Base-by-base conservation (phyloP, 2,329 filamentous ascomycete genomes). In the Verticillium klebahnii region DNA sequence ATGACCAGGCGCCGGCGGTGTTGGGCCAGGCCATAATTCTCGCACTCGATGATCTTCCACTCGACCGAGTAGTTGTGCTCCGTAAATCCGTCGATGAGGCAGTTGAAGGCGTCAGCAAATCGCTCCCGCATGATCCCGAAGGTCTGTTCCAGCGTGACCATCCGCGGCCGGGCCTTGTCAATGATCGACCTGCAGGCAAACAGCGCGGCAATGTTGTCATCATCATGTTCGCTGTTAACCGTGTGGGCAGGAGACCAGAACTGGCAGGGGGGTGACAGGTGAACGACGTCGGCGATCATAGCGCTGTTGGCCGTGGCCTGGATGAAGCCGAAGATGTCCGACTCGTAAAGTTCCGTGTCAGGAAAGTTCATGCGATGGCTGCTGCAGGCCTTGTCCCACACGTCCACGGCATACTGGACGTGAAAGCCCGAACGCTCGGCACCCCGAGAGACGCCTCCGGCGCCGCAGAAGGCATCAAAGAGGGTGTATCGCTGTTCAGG, bases 101-200 rank as follows among this genome's bases (percentile, higher is more conserved):
- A 74, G 45, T 82, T 78, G 56, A 93, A 88, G 59, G 83, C 87
- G 0, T 77, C 73, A 12, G 75, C 72, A 60, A 88, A 86, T 0
- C 78, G 73, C 0, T 82, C 74, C 25, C 80, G 77, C 0, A 84
- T 72, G 1, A 96, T 81, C 0, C 91, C 91, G 59, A 85, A 87
- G 0, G 92, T 93, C 69, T 96, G 89, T 68, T 96, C 92, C 0
- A 96, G 76, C 0, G 91, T 96, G 1, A 91, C 83, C 0, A 95
- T 70, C 0, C 92, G 81, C 0, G 92, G 91, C 0, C 80, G 82
- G 0, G 82, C 72, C 39, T 82, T 82, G 5, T 81, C 73, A 0
- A 94, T 74, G 0, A 93, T 72, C 3, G 82, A 72, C 1, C 78
- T 74, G 59, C 84, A 85, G 0, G 80, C 76, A 64, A 82, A 85